These are phyloP conservation scores for Penicillium sp. DNA, from an alignment of 2,329 filamentous ascomycete genomes.

Conservation along the genomic window DNA sequence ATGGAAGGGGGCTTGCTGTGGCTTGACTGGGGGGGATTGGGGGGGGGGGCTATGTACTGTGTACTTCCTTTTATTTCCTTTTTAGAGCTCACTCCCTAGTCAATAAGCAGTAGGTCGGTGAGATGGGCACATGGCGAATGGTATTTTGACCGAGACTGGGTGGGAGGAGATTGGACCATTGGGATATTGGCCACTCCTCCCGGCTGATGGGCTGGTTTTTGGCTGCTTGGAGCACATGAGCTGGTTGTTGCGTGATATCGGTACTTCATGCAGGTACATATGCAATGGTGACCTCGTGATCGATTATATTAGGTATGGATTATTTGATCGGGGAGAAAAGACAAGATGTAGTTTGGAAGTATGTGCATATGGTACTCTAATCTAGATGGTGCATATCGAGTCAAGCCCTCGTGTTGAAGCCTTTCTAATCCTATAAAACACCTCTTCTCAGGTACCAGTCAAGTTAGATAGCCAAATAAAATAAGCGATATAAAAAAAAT, in stretches of 20 bases:
- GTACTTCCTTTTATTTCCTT: background rate
- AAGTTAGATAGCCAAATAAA: background rate
- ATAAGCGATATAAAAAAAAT: background rate
- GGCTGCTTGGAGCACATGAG: background rate
- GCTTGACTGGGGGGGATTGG: background rate
- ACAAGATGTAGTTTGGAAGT: background rate
- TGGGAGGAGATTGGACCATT: background rate
- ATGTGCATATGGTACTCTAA: background rate
- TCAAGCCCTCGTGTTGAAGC: background rate
- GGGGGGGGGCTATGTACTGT: background rate
- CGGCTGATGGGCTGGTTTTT: background rate
- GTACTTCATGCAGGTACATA: slow-evolving; percentile 5
- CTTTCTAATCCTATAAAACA: too few relatives aligned
- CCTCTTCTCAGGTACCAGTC: background rate
- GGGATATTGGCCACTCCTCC: background rate
- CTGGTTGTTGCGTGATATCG: background rate
- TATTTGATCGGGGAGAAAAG: background rate
- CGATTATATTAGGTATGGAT: background rate
- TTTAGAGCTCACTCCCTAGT: too few relatives aligned
- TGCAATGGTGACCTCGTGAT: background rate
- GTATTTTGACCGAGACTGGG: background rate
- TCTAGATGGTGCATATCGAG: background rate
- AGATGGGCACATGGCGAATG: background rate
- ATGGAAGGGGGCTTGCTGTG: background rate
- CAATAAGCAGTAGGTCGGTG: background rate